These are phyloP conservation scores for Diaporthe sp. DNA, from an alignment of 2,329 filamentous ascomycete genomes.

Conservation along the genomic window DNA sequence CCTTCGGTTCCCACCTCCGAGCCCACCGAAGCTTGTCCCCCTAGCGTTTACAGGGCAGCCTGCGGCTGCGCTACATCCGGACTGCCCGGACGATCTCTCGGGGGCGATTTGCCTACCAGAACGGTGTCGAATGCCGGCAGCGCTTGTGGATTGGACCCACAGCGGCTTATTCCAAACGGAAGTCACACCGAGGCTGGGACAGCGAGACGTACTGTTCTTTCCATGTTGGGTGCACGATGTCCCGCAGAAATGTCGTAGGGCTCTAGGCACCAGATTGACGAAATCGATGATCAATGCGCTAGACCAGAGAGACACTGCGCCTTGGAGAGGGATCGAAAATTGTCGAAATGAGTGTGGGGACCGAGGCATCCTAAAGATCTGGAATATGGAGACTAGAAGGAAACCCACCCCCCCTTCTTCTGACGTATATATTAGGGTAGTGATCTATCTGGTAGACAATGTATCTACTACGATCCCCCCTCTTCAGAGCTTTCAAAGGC, in stretches of 20 bases:
- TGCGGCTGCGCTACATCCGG: neutral
- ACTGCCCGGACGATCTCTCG: neutral
- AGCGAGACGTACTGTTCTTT: conserved; percentile 4
- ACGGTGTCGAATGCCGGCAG: neutral
- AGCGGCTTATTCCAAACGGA: neutral
- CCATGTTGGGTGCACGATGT: neutral
- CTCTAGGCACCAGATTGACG: neutral
- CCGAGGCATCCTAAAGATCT: neutral
- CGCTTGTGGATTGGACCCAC: conserved; percentile 1
- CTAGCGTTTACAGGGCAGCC: neutral
- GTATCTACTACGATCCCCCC: neutral
- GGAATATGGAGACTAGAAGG: neutral
- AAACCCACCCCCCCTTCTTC: neutral
- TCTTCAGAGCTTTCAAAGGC: too few relatives aligned
- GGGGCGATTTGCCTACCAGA: conserved; percentile 6
- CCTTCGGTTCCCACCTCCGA: neutral
- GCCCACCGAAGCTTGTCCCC: neutral
- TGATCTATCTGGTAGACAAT: neutral
- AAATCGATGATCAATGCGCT: neutral
- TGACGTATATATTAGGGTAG: neutral
- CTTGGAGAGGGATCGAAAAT: neutral
- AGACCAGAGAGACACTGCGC: neutral
- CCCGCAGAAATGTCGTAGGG: neutral
- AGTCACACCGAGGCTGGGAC: neutral
- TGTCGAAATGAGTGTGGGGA: neutral